Base-by-base conservation (phyloP, 768 basidiomycete genomes). In the Russula sp. region DNA sequence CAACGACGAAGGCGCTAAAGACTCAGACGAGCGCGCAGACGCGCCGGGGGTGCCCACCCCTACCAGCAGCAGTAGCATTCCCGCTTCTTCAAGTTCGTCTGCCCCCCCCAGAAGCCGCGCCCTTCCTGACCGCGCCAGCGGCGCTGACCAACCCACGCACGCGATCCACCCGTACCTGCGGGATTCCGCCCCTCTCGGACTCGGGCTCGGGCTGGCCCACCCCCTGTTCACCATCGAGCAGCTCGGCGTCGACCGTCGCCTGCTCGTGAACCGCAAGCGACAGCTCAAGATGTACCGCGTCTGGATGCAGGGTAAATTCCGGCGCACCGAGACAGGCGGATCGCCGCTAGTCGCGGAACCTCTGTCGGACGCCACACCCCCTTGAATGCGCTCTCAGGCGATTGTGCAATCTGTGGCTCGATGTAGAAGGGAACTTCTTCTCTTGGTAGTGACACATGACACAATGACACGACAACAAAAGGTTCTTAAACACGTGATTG, bases 251-350 rank as follows among this genome's bases (percentile, higher is more conserved):
- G 97, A 99, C 76, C 79, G 94, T 7, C 81, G 97, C 48, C 75
- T 99, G 60, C 79, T 98, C 49, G 87, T 99, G 57, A 99, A 99
- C 71, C 81, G 97, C 51, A 98, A 97, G 75, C 79, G 91, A 62
- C 89, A 94, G 75, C 76, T 97, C 55, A 96, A 96, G 75, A 99
- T 99, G 97, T 98, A 96, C 72, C 80, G 97, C 51, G 89, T 94
- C 0, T 96, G 93, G 93, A 85, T 94, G 86, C 93, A 95, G 74
- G 91, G 84, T 0, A 88, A 87, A 71, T 93, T 93, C 70, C 77
- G 78, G 62, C 63, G 63, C 13, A 51, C 54, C 9, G 63, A 56
- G 39, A 22, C n/a, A 34, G 57, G 49, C 8, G 35, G 16, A 6
- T 40, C 22, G 9, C 37, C 37, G 1, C 16, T 11, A 3, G 62